Evolutionary conservation across 176 grass and related monocot genomes (phyloP).

Genomic region (Eleusine coracana): DNA sequence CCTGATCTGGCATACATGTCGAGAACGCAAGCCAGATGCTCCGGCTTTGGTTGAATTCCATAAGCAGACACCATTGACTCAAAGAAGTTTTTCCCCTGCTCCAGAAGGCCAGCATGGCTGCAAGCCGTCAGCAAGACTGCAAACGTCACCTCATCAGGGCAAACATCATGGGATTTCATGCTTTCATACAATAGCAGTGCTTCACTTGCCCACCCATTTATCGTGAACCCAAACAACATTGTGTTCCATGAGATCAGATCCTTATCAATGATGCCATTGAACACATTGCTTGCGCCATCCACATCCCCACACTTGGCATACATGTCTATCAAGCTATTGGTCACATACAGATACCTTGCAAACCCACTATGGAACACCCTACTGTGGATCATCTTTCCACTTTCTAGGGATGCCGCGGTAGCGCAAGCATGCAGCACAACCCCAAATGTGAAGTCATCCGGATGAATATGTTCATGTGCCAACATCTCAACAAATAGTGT

Average conservation of each 20-base stretch:
- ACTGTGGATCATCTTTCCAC: constrained; percentile 60
- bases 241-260: constrained; percentile 73
- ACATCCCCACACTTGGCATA: constrained; percentile 70
- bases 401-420: constrained; percentile 20
- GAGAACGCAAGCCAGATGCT: constrained; percentile 57
- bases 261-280: constrained; percentile 31
- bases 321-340: constrained; percentile 73
- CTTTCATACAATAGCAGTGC: constrained; percentile 38
- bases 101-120: constrained; percentile 57
- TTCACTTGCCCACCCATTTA: constrained; percentile 49
- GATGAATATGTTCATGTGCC: constrained; percentile 29
- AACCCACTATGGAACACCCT: constrained; percentile 46
- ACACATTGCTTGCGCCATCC: constrained; percentile 35
- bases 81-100: constrained; percentile 53
- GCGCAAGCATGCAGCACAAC: constrained; percentile 59
- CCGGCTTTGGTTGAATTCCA: constrained; percentile 46
- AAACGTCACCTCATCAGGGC: constrained; percentile 59
- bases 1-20: constrained; percentile 72
- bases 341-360: constrained; percentile 51
- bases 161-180: constrained; percentile 36
- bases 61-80: constrained; percentile 47
- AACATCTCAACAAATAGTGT: constrained; percentile 50
- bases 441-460: constrained; percentile 63
- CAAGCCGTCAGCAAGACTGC: constrained; percentile 60
- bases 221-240: constrained; percentile 58